A percentile compares a stretch with the other conserved stretches of the same genome.
Evolutionary conservation across 2,329 filamentous ascomycete species (phyloP).

Genomic region (Hypoxylon sp.): DNA sequence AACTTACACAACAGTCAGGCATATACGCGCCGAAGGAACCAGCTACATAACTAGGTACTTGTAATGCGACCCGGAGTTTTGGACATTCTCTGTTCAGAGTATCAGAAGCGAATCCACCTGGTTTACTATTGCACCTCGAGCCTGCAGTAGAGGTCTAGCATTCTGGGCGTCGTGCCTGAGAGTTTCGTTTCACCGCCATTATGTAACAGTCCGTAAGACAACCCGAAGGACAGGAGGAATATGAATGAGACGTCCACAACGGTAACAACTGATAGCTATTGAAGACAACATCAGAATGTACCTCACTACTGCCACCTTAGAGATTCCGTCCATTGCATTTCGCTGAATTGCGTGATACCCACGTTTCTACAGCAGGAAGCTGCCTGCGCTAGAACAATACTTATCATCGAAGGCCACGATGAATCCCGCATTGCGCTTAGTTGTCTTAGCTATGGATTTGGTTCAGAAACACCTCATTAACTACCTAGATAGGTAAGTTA

Average conservation of each 20-base stretch:
- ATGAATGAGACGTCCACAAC: conserved; percentile 15
- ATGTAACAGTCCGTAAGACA: conserved; percentile 21
- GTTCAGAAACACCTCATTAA: background rate
- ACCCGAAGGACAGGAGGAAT: conserved; percentile 14
- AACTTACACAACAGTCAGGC: background rate
- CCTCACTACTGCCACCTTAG: background rate
- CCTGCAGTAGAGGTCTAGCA: background rate
- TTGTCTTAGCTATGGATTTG: conserved; percentile 10
- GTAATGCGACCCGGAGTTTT: too few relatives aligned
- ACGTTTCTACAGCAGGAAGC: background rate
- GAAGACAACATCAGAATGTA: background rate
- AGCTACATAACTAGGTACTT: too few relatives aligned
- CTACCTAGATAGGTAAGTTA: background rate
- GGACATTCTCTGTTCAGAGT: background rate
- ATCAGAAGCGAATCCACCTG: conserved; percentile 13
- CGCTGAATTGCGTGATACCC: background rate
- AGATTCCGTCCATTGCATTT: conserved; percentile 3
- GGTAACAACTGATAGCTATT: background rate
- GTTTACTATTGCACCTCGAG: background rate
- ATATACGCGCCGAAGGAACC: background rate
- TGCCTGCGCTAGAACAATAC: background rate
- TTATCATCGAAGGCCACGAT: conserved; percentile 8
- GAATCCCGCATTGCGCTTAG: conserved; percentile 7
- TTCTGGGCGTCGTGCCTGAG: background rate
- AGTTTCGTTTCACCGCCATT: conserved; percentile 18